A percentile compares a stretch with the other conserved stretches of the same genome.
Evolutionary conservation across 805 yeast species (phyloP).

Genomic region (Tetrapisispora namnaoensis): DNA sequence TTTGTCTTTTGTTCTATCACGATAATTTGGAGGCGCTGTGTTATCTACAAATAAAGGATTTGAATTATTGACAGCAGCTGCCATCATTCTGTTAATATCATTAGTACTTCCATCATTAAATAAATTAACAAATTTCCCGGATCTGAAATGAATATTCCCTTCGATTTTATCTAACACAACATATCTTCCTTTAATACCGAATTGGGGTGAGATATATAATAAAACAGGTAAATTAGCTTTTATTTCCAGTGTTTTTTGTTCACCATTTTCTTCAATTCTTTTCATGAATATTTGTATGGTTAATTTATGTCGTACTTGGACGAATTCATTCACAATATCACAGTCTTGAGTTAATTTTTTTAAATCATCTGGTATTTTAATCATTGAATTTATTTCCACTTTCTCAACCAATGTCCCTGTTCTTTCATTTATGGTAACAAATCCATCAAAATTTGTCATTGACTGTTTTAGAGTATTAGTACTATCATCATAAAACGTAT

Average conservation of each 20-base stretch:
- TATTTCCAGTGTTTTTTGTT: slow-evolving; percentile 72
- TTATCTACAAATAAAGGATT: slow-evolving; percentile 5
- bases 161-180: slow-evolving; percentile 30
- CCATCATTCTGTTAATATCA: background rate
- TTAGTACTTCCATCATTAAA: slow-evolving; percentile 9
- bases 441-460: slow-evolving; percentile 38
- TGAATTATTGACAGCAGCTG: slow-evolving; percentile 4
- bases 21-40: slow-evolving; percentile 14
- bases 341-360: slow-evolving; percentile 76
- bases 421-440: slow-evolving; percentile 22
- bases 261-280: slow-evolving; percentile 3
- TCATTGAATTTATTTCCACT: slow-evolving; percentile 53
- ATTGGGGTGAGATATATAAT: slow-evolving; percentile 65
- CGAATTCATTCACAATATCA: slow-evolving; percentile 46
- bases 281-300: slow-evolving; percentile 60
- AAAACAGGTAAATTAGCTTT: slow-evolving; percentile 77
- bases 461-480: slow-evolving; percentile 42
- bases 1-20: slow-evolving; percentile 22
- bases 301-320: slow-evolving; percentile 76
- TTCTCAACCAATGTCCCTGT: slow-evolving; percentile 34
- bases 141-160: slow-evolving; percentile 35
- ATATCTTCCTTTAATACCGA: slow-evolving; percentile 41
- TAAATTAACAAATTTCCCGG: slow-evolving; percentile 28
- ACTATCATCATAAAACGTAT: slow-evolving; percentile 53
- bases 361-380: slow-evolving; percentile 61